Base-by-base conservation (phyloP, 768 basidiomycete species). In the Dictyophora rubrovolvata region DNA sequence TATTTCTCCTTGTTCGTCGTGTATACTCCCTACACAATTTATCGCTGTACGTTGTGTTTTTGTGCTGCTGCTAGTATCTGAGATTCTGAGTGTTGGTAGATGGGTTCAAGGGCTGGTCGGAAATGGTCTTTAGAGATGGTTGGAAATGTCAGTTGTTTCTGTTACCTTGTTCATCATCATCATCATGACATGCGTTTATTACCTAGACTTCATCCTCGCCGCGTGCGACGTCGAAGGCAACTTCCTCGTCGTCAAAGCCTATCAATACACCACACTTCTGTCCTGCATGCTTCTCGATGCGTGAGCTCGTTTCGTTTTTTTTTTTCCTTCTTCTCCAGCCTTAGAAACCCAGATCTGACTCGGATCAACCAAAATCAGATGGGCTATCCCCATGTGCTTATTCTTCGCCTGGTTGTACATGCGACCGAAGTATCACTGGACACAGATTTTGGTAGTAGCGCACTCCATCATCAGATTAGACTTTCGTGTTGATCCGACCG, bases 241-340 rank as follows among this genome's bases (percentile, higher is more conserved):
- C 68, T 93, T 89, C 67, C 72, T 91, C 61, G 91, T 87, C 48
- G 83, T 93, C 56, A 89, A 88, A 82, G 88, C 90, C 17, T 92
- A 87, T 68, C 79, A 89, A 73, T 92, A 87, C 73, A 93, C 91
- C 35, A 89, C 88, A 63, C 73, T 93, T 2, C 74, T 93, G 50
- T 93, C 91, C 1, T 90, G 88, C 70, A 92, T 92, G 88, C 79
- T 93, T n/a, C 83, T 93, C 51, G 89, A 93, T 66, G 89, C 90
- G 82, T 89, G 68, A 61, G 83, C 66, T 36, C 35, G 23, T 49
- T 18, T 18, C 28, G 28, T 28, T 28, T 28, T 28, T 23, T 12
- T 36, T 12, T 17, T 50, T n/a, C 20, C 28, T 28, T 28, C 28
- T 7, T 2, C 28, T 28, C 28, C 2, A 35, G 33, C 7, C 28